Evolutionary conservation across 768 basidiomycete species (phyloP), one percentile per base, ranked within the genome.

Genomic region (Plicaturopsis crispa): DNA sequence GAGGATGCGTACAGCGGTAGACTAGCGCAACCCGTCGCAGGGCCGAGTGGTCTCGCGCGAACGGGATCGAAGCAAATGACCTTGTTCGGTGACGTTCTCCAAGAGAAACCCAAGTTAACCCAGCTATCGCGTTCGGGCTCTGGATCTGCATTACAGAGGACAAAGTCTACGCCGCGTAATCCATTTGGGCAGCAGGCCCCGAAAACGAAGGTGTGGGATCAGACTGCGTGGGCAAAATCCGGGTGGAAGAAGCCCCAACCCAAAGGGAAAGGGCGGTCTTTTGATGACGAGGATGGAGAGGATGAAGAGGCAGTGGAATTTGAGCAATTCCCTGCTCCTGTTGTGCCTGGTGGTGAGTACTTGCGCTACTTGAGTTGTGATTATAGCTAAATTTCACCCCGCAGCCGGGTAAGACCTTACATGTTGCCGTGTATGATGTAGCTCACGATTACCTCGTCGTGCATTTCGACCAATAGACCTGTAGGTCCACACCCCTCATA

Each of bases 151-250:
- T 46, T 66, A 24, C 65, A 65, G 43, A 55, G 65, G 39, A 61
- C 63, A 12, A 72, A 67, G 45, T 70, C 76, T 0, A 55, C 57
- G 13, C 43, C 63, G 5, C 53, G 59, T 5, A 55, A 66, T 43
- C 53, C 58, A 0, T 78, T 76, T 42, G 75, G 75, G 6, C 68
- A 72, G 34, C 74, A 74, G 41, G 67, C 74, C 4, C 67, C 67
- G 14, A 80, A 84, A 56, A 76, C 72, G 1, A 97, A 94, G 65
- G 65, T 69, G 33, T 99, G 96, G 96, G 91, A 98, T 53, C 81
- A 88, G 17, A 89, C 92, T 0, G 78, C 67, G 10, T 94, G 87
- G 51, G 81, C 91, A 4, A 85, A 88, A 62, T 75, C 81, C 3
- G 91, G 90, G 0, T 60, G 73, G 62, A 78, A 67, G 50, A 72